Base-by-base conservation (phyloP, 768 basidiomycete species). In the Lentinula edodes region DNA sequence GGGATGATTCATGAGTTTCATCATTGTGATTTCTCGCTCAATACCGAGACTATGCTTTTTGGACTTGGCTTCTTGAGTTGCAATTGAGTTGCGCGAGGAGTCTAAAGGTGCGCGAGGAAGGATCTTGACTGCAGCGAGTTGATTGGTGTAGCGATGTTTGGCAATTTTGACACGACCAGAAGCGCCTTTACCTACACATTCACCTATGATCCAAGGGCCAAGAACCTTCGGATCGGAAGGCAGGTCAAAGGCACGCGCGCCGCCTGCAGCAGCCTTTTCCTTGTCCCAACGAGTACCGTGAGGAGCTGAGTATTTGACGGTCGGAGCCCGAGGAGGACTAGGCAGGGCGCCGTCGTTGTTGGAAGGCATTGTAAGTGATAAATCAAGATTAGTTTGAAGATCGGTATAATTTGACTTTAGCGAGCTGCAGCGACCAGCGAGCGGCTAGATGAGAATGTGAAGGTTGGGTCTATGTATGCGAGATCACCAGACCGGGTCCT, bases 1-100 rank as follows among this genome's bases (percentile, higher is more conserved):
- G 1, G 94, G 95, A 71, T 98, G 95, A 69, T 95, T 92, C 88
- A 98, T 95, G 67, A 98, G 89, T 73, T 98, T 98, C 95, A 98
- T 96, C 88, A 98, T 95, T 60, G 91, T 93, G 63, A 98, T 96
- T 73, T 98, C 95, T 64, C 93, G 79, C 72, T 97, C 94, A 62
- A 98, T 89, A 3, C 91, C 90, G 52, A 95, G 83, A 62, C 89
- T 84, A 64, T 88, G 86, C 72, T 92, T 93, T 64, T 93, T 90
- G 2, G 83, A 82, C 74, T 89, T 90, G 3, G 83, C 87, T 64
- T 83, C 80, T 65, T 85, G 83, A 42, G 85, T 84, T 6, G 82
- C 82, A 63, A 87, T 72, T 61, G 89, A 88, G 18, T 81, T 81
- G 51, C 91, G 84, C 41, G 91, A 90, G 69, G 80, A 84, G 66